Percentiles rank a stretch among this genome's conserved stretches.
Conservation (phyloP, 2,329 filamentous ascomycete genomes). For the Microdochium bolleyi region DNA sequence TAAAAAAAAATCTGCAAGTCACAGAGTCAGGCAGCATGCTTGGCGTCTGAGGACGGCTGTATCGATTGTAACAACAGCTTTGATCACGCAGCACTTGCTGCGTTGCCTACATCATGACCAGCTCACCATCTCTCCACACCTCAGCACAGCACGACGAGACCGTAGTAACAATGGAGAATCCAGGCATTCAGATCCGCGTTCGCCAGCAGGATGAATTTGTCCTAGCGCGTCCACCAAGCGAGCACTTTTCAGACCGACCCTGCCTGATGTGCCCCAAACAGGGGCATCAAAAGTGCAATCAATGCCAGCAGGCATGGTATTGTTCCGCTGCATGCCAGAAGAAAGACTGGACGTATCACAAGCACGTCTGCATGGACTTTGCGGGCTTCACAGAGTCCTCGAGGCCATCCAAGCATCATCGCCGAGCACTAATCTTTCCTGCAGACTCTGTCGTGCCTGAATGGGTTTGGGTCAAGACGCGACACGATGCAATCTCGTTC, state of each 20-base stretch:
- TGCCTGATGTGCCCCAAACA: neutral
- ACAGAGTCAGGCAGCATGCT: too few relatives aligned
- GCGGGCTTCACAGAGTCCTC: neutral
- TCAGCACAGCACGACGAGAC: neutral
- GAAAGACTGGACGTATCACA: neutral
- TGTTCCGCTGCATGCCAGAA: neutral
- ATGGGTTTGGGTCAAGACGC: neutral
- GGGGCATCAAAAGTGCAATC: neutral
- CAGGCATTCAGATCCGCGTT: neutral
- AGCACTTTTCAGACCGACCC: neutral
- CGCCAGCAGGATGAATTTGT: neutral
- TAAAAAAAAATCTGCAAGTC: too few relatives aligned
- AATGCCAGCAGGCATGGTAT: neutral
- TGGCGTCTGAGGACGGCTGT: too few relatives aligned
- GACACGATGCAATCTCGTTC: neutral
- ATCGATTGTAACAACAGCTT: too few relatives aligned
- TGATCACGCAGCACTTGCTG: too few relatives aligned
- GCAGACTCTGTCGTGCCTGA: neutral
- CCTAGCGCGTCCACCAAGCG: neutral
- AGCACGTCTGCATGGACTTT: neutral
- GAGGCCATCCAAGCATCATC: neutral
- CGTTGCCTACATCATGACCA: neutral
- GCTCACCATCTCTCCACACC: neutral
- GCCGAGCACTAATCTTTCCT: neutral
- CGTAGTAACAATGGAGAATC: neutral